Evolutionary conservation across 495 filamentous ascomycete genomes (phyloP).

Genomic region (Penicillium herquei): DNA sequence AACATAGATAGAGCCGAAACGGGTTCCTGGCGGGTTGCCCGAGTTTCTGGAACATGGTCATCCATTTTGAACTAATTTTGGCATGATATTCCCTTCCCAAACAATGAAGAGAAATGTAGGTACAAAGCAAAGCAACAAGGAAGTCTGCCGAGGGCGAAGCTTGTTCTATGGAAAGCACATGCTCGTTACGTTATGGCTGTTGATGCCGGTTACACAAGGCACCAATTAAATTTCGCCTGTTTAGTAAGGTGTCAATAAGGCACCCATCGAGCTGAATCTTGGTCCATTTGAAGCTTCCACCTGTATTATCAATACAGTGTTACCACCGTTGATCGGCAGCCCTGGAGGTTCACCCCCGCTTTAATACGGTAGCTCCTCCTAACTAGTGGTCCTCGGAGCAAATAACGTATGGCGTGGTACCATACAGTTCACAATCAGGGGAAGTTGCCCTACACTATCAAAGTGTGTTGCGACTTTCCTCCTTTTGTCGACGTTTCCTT

Average conservation of each 20-base stretch:
- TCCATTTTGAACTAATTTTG: constrained; percentile 42
- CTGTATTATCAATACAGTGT: neutral
- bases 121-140: neutral
- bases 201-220: too few species aligned
- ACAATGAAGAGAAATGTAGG: neutral
- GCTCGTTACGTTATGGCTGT: neutral
- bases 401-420: constrained; percentile 10
- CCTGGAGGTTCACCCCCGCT: neutral
- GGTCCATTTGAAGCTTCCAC: neutral
- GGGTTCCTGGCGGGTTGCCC: constrained; percentile 3
- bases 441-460: neutral
- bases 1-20: constrained; percentile 4
- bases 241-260: neutral
- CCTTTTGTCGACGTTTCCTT: too few species aligned
- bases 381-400: neutral
- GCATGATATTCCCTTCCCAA: neutral
- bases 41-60: constrained; percentile 3
- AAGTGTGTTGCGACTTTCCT: neutral
- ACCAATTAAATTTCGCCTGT: neutral
- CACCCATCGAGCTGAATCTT: neutral
- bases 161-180: constrained; percentile 1
- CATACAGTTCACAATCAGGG: constrained; percentile 14
- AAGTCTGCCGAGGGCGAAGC: neutral
- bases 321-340: neutral
- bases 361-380: neutral